phyloP scores from a whole-genome alignment of 371 early-diverging fungal genomes.

The Blastocladiella emersonii region DNA sequence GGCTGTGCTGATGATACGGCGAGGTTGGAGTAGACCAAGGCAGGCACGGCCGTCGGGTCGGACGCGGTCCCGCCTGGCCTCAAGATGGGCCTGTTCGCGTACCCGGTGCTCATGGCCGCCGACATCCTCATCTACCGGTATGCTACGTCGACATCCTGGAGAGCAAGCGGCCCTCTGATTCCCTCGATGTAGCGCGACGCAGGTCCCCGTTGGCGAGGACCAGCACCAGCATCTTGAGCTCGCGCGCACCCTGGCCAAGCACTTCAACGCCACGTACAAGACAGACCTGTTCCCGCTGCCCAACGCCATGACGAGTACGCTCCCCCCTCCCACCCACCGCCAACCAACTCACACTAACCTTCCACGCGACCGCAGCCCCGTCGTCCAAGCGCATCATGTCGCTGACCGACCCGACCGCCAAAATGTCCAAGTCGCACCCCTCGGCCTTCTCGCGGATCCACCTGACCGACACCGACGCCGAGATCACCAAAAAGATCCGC shows the following conservation, averaged over 20 bases:
- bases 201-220: conserved; percentile 90
- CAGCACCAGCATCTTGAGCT: conserved; percentile 85
- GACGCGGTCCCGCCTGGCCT: conserved; percentile 29
- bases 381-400: conserved; percentile 72
- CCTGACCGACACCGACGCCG: conserved; percentile 51
- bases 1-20: background rate
- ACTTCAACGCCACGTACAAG: conserved; percentile 57
- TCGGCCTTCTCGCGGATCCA: conserved; percentile 56
- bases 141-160: no score
- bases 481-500: conserved; percentile 52
- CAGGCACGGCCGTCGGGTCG: conserved; percentile 17
- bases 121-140: conserved; percentile 71
- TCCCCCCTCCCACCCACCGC: background rate
- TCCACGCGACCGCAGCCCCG: conserved; percentile 10
- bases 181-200: conserved; percentile 50
- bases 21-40: conserved; percentile 21
- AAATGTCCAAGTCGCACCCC: conserved; percentile 89
- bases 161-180: no score
- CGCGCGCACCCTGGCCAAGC: conserved; percentile 52
- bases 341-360: background rate
- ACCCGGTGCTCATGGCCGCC: conserved; percentile 89
- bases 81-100: conserved; percentile 69
- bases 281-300: conserved; percentile 51
- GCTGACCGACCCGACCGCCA: conserved; percentile 51
- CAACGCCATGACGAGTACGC: conserved; percentile 40